Evolutionary conservation across 257 asterid genomes (phyloP).

Genomic region (Jacaranda mimosifolia): DNA sequence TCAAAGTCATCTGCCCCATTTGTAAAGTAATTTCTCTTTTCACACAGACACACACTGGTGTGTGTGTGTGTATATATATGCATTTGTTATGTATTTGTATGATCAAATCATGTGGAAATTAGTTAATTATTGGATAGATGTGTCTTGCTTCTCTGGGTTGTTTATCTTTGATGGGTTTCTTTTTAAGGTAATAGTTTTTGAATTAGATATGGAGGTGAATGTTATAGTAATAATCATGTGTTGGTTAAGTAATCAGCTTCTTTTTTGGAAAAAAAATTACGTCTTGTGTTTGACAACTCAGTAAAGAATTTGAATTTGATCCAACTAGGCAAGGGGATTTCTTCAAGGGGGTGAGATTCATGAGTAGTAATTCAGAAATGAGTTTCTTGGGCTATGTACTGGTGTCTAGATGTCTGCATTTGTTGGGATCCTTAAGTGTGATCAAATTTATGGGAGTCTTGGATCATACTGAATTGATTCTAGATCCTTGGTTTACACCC

Average conservation of each 20-base stretch:
- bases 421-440: not conserved
- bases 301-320: not conserved
- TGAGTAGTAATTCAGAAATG: not conserved
- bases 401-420: not conserved
- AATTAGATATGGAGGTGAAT: not conserved
- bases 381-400: not conserved
- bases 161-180: not conserved
- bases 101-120: not conserved
- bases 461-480: not conserved
- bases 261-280: too few species aligned
- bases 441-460: not conserved
- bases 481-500: not conserved
- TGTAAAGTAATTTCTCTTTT: conserved; percentile 51
- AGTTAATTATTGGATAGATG: not conserved
- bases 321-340: not conserved
- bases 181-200: not conserved
- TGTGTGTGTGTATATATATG: too few species aligned
- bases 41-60: too few species aligned
- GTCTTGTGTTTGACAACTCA: not conserved
- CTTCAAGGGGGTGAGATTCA: not conserved
- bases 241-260: not conserved
- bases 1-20: conserved; percentile 68
- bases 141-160: not conserved
- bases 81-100: not conserved
- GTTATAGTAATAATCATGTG: not conserved